These are phyloP conservation scores for Davidsoniella australis DNA, from an alignment of 2,329 filamentous ascomycete species.

Conservation along the genomic window DNA sequence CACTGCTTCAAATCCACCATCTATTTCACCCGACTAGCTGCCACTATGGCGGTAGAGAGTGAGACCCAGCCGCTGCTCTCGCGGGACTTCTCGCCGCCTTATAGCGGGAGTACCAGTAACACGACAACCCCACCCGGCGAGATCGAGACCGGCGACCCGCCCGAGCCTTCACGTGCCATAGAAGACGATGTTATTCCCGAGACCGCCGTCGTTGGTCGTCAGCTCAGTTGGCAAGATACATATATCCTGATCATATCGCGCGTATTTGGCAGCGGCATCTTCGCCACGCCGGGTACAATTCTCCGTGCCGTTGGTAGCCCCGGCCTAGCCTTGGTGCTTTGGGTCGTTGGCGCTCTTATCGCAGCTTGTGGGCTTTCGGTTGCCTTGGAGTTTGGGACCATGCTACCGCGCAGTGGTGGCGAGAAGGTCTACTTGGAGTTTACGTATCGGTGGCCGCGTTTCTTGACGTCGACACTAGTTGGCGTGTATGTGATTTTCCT, in stretches of 20 bases:
- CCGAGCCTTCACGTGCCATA: slow-evolving; percentile 17
- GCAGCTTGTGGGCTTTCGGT: slow-evolving; percentile 44
- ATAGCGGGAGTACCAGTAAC: neutral
- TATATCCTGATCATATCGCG: slow-evolving; percentile 52
- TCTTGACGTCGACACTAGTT: slow-evolving; percentile 46
- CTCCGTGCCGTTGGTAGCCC: slow-evolving; percentile 48
- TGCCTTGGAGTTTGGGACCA: slow-evolving; percentile 50
- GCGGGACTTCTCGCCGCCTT: neutral
- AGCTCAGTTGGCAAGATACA: slow-evolving; percentile 43
- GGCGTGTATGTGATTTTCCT: slow-evolving; percentile 46
- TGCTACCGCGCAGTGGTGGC: slow-evolving; percentile 52
- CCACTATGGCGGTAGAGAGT: no score
- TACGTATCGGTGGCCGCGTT: slow-evolving; percentile 44
- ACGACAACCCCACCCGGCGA: neutral
- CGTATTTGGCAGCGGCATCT: slow-evolving; percentile 55
- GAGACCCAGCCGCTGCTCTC: slow-evolving; percentile 6
- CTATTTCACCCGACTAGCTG: no score
- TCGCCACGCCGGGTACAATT: slow-evolving; percentile 53
- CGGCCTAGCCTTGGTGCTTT: slow-evolving; percentile 43
- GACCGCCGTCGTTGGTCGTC: slow-evolving; percentile 39
- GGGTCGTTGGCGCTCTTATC: slow-evolving; percentile 44
- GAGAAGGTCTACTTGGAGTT: slow-evolving; percentile 57
- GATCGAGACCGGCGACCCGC: neutral
- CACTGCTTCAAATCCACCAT: no score
- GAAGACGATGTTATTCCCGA: slow-evolving; percentile 44